Conservation (phyloP, 1,284 basidiomycete species). For the Trichosporon ovoides region DNA sequence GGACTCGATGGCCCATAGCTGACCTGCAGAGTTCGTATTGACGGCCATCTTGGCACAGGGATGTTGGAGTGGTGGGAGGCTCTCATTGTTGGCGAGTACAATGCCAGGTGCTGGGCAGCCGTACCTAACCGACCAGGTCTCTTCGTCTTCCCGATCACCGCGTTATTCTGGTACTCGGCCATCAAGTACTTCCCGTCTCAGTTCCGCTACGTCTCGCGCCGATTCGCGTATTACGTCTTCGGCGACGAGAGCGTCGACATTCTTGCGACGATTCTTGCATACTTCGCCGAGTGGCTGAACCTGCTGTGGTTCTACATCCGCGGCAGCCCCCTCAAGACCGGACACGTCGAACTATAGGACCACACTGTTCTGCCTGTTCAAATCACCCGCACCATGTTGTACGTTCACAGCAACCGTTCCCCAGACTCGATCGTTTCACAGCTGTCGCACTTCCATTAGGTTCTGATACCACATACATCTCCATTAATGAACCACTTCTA, state of each 20-base stretch:
- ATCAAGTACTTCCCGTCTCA: slow-evolving; percentile 46
- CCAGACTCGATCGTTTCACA: not conserved
- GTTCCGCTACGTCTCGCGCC: slow-evolving; percentile 41
- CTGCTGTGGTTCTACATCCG: slow-evolving; percentile 12
- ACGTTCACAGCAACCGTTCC: not conserved
- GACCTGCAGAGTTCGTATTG: slow-evolving; percentile 35
- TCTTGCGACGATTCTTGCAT: slow-evolving; percentile 5
- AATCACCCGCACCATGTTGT: not conserved
- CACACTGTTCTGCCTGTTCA: not conserved
- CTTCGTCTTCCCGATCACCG: slow-evolving; percentile 34
- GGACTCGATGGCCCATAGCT: not conserved
- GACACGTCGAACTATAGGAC: slow-evolving; percentile 2
- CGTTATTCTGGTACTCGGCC: slow-evolving; percentile 47
- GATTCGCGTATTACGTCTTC: slow-evolving; percentile 48
- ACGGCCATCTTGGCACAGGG: slow-evolving; percentile 39
- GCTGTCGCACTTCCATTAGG: not conserved
- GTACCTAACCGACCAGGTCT: slow-evolving; percentile 24
- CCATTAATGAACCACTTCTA: slow-evolving; percentile 1
- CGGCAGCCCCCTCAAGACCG: not conserved
- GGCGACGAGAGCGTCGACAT: slow-evolving; percentile 40
- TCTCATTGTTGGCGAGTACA: slow-evolving; percentile 40
- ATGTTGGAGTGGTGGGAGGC: slow-evolving; percentile 49
- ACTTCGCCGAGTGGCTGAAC: slow-evolving; percentile 17
- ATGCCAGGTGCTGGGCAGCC: not conserved
- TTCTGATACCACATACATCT: slow-evolving; percentile 10